phyloP scores from a whole-genome alignment of 1,284 basidiomycete genomes.

The Apiotrichum brassicae region DNA sequence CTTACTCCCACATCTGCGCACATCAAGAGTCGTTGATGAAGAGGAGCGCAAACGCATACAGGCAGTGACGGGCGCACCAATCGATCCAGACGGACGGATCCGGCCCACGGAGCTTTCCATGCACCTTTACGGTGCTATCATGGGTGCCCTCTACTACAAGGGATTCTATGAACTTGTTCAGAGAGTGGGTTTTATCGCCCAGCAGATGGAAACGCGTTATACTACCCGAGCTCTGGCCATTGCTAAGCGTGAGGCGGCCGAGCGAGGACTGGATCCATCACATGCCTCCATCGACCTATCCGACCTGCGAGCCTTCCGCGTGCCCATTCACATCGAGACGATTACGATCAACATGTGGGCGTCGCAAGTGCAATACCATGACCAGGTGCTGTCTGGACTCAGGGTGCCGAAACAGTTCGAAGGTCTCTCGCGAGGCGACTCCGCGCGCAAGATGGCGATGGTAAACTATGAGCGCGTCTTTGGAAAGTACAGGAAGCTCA shows the following conservation, averaged over 20 bases:
- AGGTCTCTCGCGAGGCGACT: slow-evolving; percentile 1
- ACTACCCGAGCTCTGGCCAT: not conserved
- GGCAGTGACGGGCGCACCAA: not conserved
- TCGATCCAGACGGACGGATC: slow-evolving; percentile 11
- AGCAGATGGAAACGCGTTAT: slow-evolving; percentile 1
- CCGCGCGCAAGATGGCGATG: slow-evolving; percentile 8
- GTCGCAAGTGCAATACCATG: too few relatives aligned
- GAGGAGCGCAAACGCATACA: not conserved
- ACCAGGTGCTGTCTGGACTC: too few relatives aligned
- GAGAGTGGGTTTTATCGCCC: slow-evolving; percentile 27
- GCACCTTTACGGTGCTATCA: slow-evolving; percentile 21
- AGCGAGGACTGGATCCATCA: not conserved
- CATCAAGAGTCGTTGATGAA: not conserved
- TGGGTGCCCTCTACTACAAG: slow-evolving; percentile 24
- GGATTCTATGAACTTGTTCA: slow-evolving; percentile 32
- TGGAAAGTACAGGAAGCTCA: not conserved
- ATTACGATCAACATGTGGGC: slow-evolving; percentile 23
- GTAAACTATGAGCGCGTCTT: not conserved
- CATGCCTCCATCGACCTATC: not conserved
- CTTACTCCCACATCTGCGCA: slow-evolving; percentile 29
- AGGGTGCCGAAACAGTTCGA: not conserved
- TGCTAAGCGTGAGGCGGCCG: not conserved
- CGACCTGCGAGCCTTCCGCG: not conserved
- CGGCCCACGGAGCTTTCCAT: slow-evolving; percentile 13
- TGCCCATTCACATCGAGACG: slow-evolving; percentile 28